Evolutionary conservation across 306 rosid species (phyloP), one percentile per base, ranked within the genome.

Genomic region (Biancaea sappan): DNA sequence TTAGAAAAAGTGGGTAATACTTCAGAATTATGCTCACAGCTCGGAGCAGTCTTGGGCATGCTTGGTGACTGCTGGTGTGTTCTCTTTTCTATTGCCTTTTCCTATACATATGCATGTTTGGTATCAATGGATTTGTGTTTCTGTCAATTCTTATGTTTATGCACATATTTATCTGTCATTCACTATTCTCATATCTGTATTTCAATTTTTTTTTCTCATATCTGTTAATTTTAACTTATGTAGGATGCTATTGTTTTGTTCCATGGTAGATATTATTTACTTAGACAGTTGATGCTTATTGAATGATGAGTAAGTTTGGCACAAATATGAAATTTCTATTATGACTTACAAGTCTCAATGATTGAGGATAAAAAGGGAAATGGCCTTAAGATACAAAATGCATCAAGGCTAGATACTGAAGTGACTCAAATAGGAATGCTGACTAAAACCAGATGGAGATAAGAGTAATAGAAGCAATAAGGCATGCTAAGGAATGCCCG

Each of bases 11-110:
- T 73, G 73, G 98, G 97, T 5, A 72, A 79, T 76, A 84, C 90
- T 29, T 72, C 92, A 47, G 98, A 93, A 56, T 74, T 93, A 66
- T 91, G 96, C 85, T 93, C 98, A 54, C 98, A 93, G 83, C 98
- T 93, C 28, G 98, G 98, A 73, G 98, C 97, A 1, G 98, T 91
- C 71, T 86, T 93, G 68, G 98, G 98, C 43, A 93, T 91, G 94
- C 97, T 93, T 81, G 98, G 97, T 40, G 98, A 93, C 61, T 93
- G 98, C 93, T 81, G 98, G 98, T 91, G 31, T 57, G 96, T 83
- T 58, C 69, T 50, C 38, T 54, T 16, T 77, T 63, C 61, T 50
- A 69, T 67, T 74, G 13, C 14, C 29, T 31, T 69, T 32, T 12
- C 40, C 14, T 24, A 14, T 29, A 26, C 53, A 37, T n/a, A n/a